Base-by-base conservation (phyloP, 2,329 filamentous ascomycete species). In the Penicillium olsonii region DNA sequence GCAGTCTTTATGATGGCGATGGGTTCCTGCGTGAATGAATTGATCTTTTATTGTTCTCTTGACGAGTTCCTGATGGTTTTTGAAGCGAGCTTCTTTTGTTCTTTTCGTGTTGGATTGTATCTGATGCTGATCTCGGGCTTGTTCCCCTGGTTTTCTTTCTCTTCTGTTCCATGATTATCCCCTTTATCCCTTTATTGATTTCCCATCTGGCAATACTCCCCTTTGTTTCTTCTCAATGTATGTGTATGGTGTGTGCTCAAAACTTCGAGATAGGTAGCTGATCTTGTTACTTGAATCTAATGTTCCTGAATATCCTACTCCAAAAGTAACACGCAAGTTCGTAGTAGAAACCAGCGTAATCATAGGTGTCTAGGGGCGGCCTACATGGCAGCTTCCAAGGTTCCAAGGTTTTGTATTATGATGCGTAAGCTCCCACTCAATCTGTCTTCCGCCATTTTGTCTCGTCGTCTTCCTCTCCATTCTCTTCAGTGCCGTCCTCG, bases 371-470 rank as follows among this genome's bases (percentile, higher is more conserved):
- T n/a, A n/a, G n/a, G n/a, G n/a, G n/a, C n/a, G n/a, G n/a, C n/a
- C n/a, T n/a, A n/a, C n/a, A n/a, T n/a, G n/a, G n/a, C 12, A 35
- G n/a, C n/a, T 26, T 12, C 24, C 22, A 40, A 40, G 20, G n/a
- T 22, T 31, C 45, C 39, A 12, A 49, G 27, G 33, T 46, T 39
- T 24, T 41, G 18, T 33, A 19, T 17, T 15, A 37, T 33, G 42
- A 4, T 17, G 14, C 11, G 4, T 8, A 29, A 1, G 10, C 14
- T 11, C 8, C 1, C 35, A 29, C 12, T 47, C 18, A 63, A 29
- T 71, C 75, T 24, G 78, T 82, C 56, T 77, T 71, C 57, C 75
- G 71, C 79, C 79, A 82, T 62, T 82, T 82, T 10, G 72, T 73
- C 59, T 80, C 76, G 15, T 70, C 72, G 41, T 70, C 67, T 5